Evolutionary conservation across 2,329 filamentous ascomycete species (phyloP).

Genomic region (Calonectria crousiana): DNA sequence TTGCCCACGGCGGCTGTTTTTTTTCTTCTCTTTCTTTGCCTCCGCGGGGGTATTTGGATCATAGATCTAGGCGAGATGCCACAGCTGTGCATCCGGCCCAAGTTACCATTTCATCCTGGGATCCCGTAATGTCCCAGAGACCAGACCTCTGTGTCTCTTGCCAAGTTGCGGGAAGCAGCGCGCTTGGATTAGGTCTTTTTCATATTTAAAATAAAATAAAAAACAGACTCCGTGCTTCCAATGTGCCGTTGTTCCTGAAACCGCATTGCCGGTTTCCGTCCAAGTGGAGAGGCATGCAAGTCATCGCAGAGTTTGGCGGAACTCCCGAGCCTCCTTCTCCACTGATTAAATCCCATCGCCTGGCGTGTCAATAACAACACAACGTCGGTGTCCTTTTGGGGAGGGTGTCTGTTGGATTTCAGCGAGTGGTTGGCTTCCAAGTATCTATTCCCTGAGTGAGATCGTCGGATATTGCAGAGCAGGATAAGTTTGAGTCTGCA

Average conservation of each 20-base stretch:
- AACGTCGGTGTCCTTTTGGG: background rate
- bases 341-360: background rate
- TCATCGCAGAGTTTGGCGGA: background rate
- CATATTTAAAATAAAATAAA: too few relatives aligned
- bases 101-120: background rate
- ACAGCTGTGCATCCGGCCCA: too few relatives aligned
- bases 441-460: background rate
- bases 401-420: background rate
- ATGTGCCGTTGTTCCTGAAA: background rate
- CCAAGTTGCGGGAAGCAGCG: background rate
- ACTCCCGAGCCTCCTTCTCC: background rate
- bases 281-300: background rate
- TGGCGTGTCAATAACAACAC: background rate
- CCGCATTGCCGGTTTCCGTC: background rate
- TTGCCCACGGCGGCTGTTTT: background rate
- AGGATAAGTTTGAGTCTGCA: too few relatives aligned
- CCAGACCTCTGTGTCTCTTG: background rate
- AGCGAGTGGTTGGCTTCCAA: background rate
- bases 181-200: background rate
- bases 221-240: background rate
- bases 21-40: background rate
- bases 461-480: too few relatives aligned
- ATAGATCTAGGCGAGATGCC: too few relatives aligned
- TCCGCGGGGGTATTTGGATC: too few relatives aligned
- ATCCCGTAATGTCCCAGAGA: background rate